Percentiles rank a stretch among this genome's conserved stretches.
phyloP scores from a whole-genome alignment of 2,329 filamentous ascomycete species.

The Stemphylium beticola region DNA sequence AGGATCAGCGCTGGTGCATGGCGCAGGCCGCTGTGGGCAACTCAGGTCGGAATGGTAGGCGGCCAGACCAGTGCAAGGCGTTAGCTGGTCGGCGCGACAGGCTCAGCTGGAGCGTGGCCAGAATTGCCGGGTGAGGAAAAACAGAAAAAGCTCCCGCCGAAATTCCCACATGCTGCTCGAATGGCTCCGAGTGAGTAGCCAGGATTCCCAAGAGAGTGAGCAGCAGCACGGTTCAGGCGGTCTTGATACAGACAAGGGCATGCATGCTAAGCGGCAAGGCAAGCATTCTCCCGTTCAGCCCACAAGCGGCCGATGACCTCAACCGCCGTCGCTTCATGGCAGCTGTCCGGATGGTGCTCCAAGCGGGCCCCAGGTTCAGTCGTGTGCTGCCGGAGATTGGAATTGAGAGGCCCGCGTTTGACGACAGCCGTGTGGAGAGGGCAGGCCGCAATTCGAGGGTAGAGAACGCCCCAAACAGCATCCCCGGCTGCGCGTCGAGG shows the following conservation, averaged over 20 bases:
- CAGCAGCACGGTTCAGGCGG: constrained; percentile 33
- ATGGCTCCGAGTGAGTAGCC: constrained; percentile 1
- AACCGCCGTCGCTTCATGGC: constrained; percentile 1
- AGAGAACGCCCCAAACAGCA: constrained; percentile 11
- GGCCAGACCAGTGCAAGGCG: no score
- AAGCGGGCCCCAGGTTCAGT: neutral
- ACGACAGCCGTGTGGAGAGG: constrained; percentile 19
- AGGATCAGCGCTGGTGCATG: constrained; percentile 15
- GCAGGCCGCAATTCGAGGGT: constrained; percentile 8
- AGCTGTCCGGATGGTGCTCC: neutral
- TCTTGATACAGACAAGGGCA: constrained; percentile 21
- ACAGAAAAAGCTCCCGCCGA: neutral
- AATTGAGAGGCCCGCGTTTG: constrained; percentile 16
- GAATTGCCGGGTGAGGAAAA: neutral
- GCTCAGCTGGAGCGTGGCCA: neutral
- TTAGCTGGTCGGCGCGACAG: neutral
- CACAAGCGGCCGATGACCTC: constrained; percentile 6
- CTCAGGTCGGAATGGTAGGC: no score
- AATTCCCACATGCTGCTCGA: neutral
- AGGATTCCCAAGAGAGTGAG: constrained; percentile 11
- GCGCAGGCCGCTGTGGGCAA: neutral
- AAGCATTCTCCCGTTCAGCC: constrained; percentile 20
- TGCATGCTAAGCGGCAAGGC: constrained; percentile 27
- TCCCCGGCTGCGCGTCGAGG: constrained; percentile 20
- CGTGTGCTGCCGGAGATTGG: constrained; percentile 16